A percentile compares a stretch with the other conserved stretches of the same genome.
These are phyloP conservation scores for Coemansia sp. DNA, from an alignment of 192 early-diverging fungal species.

Conservation along the genomic window DNA sequence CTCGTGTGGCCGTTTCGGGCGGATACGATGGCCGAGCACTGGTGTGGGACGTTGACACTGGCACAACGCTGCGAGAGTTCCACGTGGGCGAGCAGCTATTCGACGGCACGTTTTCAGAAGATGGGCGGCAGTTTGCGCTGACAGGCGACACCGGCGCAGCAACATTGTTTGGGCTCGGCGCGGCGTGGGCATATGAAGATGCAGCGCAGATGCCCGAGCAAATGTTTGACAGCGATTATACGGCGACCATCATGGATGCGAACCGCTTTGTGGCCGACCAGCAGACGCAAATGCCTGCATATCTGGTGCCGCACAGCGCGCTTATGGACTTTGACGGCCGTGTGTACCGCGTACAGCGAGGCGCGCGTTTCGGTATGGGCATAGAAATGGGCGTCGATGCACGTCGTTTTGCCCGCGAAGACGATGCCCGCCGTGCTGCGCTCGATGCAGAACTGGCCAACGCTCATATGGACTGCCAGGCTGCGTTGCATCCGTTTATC, in stretches of 20 bases:
- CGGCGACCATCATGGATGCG: slow-evolving; percentile 63
- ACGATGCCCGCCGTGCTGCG: slow-evolving; percentile 45
- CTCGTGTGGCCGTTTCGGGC: slow-evolving; percentile 70
- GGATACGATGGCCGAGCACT: slow-evolving; percentile 81
- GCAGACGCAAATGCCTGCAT: slow-evolving; percentile 68
- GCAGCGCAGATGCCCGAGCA: slow-evolving; percentile 65
- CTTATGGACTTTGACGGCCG: slow-evolving; percentile 69
- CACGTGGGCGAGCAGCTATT: slow-evolving; percentile 60
- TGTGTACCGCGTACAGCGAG: slow-evolving; percentile 63
- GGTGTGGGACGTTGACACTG: slow-evolving; percentile 73
- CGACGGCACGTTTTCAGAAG: slow-evolving; percentile 72
- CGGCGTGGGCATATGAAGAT: slow-evolving; percentile 42
- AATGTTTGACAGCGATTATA: slow-evolving; percentile 76
- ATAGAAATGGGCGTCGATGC: slow-evolving; percentile 54
- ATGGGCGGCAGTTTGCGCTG: slow-evolving; percentile 73
- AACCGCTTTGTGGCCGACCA: slow-evolving; percentile 71
- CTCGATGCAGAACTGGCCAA: slow-evolving; percentile 55
- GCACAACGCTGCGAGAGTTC: slow-evolving; percentile 57
- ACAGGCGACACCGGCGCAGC: slow-evolving; percentile 70
- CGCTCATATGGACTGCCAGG: slow-evolving; percentile 42
- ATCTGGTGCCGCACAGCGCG: slow-evolving; percentile 60
- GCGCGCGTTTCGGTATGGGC: slow-evolving; percentile 59
- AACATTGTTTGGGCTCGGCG: slow-evolving; percentile 68
- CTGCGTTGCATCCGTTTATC: slow-evolving; percentile 33
- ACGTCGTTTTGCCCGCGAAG: slow-evolving; percentile 56